Evolutionary conservation across 805 yeast species (phyloP).

Genomic region (Candida chilensis): DNA sequence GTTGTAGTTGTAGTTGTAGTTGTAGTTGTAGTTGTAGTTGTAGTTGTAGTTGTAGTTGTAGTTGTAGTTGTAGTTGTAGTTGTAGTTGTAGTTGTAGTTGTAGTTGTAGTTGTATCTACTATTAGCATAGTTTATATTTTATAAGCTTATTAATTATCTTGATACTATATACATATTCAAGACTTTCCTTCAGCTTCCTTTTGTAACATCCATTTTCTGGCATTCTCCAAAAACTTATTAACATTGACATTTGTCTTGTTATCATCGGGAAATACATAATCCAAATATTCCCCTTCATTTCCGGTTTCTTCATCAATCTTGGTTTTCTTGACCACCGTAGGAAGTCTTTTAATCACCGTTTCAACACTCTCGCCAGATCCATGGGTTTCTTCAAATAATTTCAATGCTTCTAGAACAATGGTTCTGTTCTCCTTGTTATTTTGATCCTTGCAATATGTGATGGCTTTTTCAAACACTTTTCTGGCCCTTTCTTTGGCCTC

Average conservation of each 20-base stretch:
- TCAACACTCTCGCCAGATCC: constrained; percentile 36
- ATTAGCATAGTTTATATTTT: no score
- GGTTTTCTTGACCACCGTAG: constrained; percentile 38
- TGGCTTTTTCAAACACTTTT: constrained; percentile 44
- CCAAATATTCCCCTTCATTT: constrained; percentile 43
- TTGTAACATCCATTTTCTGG: constrained; percentile 36
- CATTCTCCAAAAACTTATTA: constrained; percentile 27
- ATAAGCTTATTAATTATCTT: no score
- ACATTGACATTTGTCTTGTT: constrained; percentile 11
- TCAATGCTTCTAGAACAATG: constrained; percentile 49
- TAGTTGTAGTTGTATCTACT: no score
- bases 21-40: no score
- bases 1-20: no score
- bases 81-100: no score
- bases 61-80: no score
- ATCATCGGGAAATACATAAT: constrained; percentile 64
- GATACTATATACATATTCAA: no score
- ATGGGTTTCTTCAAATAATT: constrained; percentile 52
- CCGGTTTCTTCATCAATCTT: constrained; percentile 25
- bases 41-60: no score
- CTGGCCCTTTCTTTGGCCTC: constrained; percentile 46
- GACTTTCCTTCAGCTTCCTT: no score
- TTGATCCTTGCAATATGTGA: constrained; percentile 27
- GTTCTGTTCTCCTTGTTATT: constrained; percentile 34
- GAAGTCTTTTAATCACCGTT: constrained; percentile 36